Evolutionary conservation across 257 asterid genomes (phyloP).

Genomic region (Leonotis leonurus): DNA sequence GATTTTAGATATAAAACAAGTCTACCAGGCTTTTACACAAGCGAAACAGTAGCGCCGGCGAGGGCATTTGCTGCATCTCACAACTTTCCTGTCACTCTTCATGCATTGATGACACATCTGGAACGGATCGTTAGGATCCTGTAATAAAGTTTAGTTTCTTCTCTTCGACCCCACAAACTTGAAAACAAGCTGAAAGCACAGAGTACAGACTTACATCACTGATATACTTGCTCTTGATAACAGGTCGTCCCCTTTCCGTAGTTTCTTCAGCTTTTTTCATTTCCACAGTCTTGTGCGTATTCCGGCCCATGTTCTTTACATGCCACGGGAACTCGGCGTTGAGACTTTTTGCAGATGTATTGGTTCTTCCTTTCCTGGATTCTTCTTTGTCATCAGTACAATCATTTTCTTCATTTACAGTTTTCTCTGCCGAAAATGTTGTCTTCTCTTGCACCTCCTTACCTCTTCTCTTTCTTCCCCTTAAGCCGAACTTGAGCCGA

Average conservation of each 20-base stretch:
- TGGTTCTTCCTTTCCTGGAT: neutral
- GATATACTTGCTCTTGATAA: conserved; percentile 25
- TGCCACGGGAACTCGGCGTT: neutral
- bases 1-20: neutral
- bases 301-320: neutral
- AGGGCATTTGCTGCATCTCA: conserved; percentile 33
- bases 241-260: neutral
- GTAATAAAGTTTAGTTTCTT: conserved; percentile 10
- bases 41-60: conserved; percentile 40
- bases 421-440: neutral
- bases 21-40: conserved; percentile 39
- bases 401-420: neutral
- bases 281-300: neutral
- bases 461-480: neutral
- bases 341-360: neutral
- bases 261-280: neutral
- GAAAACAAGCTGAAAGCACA: neutral
- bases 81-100: conserved; percentile 40
- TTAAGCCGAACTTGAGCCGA: neutral
- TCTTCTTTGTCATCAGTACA: neutral
- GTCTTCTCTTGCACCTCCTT: neutral
- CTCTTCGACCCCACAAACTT: neutral
- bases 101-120: conserved; percentile 67
- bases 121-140: conserved; percentile 36
- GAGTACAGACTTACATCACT: conserved; percentile 33